These are phyloP conservation scores for Neonothopanus nambi DNA, from an alignment of 1,284 basidiomycete genomes.

Conservation along the genomic window DNA sequence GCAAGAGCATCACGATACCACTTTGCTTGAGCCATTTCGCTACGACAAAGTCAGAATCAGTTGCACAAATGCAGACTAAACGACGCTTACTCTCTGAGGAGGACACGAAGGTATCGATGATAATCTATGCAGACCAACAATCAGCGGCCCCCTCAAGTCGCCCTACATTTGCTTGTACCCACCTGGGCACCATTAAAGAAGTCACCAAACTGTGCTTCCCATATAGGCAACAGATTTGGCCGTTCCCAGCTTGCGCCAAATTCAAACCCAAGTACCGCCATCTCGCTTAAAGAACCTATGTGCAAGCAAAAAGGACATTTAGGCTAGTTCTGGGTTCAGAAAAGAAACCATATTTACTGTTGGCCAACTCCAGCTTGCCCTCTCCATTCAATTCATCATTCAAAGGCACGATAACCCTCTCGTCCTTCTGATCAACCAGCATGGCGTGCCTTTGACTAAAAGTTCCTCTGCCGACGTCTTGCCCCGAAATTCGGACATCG, in stretches of 20 bases:
- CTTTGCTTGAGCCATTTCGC: conserved; percentile 95
- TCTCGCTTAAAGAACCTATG: conserved; percentile 84
- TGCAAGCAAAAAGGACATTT: no score
- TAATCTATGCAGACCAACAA: conserved; percentile 44
- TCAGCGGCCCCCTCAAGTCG: not conserved
- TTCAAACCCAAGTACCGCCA: conserved; percentile 88
- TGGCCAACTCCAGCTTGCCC: conserved; percentile 82
- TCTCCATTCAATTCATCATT: conserved; percentile 63
- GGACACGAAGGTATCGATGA: conserved; percentile 85
- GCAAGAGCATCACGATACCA: conserved; percentile 82
- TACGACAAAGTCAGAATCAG: conserved; percentile 28
- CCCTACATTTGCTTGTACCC: conserved; percentile 7
- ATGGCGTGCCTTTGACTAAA: conserved; percentile 92
- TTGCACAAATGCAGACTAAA: not conserved
- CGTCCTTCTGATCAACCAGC: conserved; percentile 84
- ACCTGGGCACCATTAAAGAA: conserved; percentile 88
- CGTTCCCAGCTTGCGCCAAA: conserved; percentile 87
- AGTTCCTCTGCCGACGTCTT: conserved; percentile 88
- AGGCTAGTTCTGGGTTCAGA: no score
- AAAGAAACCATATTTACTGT: conserved; percentile 56
- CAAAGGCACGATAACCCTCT: conserved; percentile 75
- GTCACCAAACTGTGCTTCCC: conserved; percentile 94
- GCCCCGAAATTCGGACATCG: conserved; percentile 85
- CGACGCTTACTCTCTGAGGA: conserved; percentile 72
- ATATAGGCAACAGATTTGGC: conserved; percentile 78